Percentiles rank a stretch among this genome's conserved stretches.
These are phyloP conservation scores for Apium graveolens DNA, from an alignment of 129 eudicot genomes.

Conservation along the genomic window DNA sequence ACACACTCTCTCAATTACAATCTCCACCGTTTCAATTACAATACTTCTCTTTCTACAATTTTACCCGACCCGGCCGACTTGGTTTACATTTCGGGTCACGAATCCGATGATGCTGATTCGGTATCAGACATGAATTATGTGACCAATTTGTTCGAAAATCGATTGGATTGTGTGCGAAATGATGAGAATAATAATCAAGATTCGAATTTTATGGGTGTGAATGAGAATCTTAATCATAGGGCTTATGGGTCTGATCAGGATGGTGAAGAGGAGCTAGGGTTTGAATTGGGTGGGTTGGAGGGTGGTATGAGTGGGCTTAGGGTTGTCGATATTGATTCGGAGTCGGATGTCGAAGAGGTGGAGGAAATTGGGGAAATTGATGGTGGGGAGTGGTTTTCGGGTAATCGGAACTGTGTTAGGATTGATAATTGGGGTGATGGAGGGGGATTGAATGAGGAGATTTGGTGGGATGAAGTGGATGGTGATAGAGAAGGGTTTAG, in stretches of 20 bases:
- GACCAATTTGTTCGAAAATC: conserved; percentile 55
- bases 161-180: conserved; percentile 14
- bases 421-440: not conserved
- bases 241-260: conserved; percentile 32
- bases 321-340: conserved; percentile 51
- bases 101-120: conserved; percentile 28
- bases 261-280: conserved; percentile 39
- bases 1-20: not conserved
- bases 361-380: not conserved
- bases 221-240: conserved; percentile 10
- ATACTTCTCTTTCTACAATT: not conserved
- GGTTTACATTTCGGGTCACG: not conserved
- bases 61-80: not conserved
- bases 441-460: not conserved
- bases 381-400: not conserved
- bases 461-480: conserved; percentile 38
- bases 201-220: not conserved
- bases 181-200: not conserved
- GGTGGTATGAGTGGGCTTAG: conserved; percentile 32
- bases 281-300: conserved; percentile 17
- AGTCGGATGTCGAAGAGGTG: conserved; percentile 29
- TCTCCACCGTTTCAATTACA: conserved; percentile 10
- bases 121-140: conserved; percentile 45
- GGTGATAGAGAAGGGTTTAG: conserved; percentile 40
- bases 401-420: not conserved